Base-by-base conservation (phyloP, 1,139 yeast genomes). In the Blastobotrys serpentis region DNA sequence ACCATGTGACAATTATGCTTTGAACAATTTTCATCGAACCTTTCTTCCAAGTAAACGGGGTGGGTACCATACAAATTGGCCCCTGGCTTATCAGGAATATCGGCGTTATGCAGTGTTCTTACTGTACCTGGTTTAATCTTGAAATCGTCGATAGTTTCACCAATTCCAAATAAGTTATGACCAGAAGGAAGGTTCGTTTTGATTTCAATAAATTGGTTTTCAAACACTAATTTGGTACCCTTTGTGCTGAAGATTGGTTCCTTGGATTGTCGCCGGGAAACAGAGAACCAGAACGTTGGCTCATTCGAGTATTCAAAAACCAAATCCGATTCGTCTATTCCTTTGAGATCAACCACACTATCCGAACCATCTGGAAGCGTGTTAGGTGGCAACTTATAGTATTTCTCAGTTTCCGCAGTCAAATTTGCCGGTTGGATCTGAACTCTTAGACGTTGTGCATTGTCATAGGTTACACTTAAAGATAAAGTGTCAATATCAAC, bases 121-220 rank as follows among this genome's bases (percentile, higher is more conserved):
- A 43, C 52, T 2, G 60, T 58, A 40, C 65, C 68, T 3, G 68
- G 69, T 36, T 51, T 56, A 49, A 62, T 60, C 30, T 62, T 53
- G 16, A 63, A 62, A 1, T 68, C 69, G 38, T 62, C 68, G 43
- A 68, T 61, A 2, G 67, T 58, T 49, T 68, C 72, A 21, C 72
- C 72, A n/a, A 68, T 55, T 1, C 72, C 72, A 36, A 63, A 58
- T 19, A 65, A 55, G 17, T 58, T 56, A 49, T 67, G 68, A n/a
- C 59, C 63, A 32, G 54, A 38, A 2, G 70, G 69, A 34, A 67
- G 55, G 3, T 57, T 42, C 19, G 70, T 64, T 48, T 63, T 63
- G 54, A 66, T 61, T 51, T 66, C 69, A 26, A 67, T 47, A 47
- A 67, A 67, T 47, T 67, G 70, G 51, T 67, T 65, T 18, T 69